Base-by-base conservation (phyloP, 140 eudicot genomes). In the Cichorium intybus region DNA sequence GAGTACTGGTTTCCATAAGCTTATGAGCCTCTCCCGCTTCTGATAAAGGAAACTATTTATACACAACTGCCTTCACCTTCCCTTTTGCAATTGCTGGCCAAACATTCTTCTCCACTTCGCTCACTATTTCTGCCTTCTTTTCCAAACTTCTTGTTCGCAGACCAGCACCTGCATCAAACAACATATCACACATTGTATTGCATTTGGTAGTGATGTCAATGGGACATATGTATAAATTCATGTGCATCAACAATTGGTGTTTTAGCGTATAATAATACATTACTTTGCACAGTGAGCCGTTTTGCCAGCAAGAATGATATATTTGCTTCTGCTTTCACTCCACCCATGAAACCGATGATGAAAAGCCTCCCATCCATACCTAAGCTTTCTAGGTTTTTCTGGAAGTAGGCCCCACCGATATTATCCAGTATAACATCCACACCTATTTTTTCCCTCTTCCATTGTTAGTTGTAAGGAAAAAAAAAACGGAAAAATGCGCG, bases 251-350 rank as follows among this genome's bases (percentile, higher is more conserved):
- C 24, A 62, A 71, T 22, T 14, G 34, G 9, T 64, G 4, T 22
- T 62, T 51, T 35, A 52, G 46, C 3, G 48, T 51, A 45, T 55
- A 68, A 27, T 27, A 0, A 26, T 26, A 2, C 5, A 27, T 27
- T 85, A 92, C 99, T 82, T 77, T 93, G 99, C 55, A 93, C 95
- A 46, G 99, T 85, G 70, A 93, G 99, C 54, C 99, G 96, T 68
- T 75, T 85, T 48, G 77, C 80, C 60, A 93, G 74, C 66, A 93
- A 17, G 66, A 68, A 45, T 4, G 52, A 76, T 63, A 93, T 85
- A 72, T 88, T 84, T 43, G 75, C 81, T 76, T 88, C 83, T 39
- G 90, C 37, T 55, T 53, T 72, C 39, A 77, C 69, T 56, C 99
- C 99, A 70, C 99, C 99, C 96, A 81, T 82, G 56, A 85, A 77